Evolutionary conservation across 2,329 filamentous ascomycete genomes (phyloP).

Genomic region (Colletotrichum magnum): DNA sequence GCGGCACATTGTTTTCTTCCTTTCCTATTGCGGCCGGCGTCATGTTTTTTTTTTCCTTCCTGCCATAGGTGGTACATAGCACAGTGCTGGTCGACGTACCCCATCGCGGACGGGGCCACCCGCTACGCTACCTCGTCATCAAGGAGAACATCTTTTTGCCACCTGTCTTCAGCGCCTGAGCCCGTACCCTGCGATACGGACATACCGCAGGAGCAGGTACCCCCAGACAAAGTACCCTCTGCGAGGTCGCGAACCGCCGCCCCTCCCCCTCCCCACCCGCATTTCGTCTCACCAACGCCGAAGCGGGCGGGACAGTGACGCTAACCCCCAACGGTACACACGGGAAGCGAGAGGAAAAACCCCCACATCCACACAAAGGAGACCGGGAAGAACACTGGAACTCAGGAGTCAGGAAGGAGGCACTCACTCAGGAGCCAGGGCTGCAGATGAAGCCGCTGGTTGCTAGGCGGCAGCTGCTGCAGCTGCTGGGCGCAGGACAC

Average conservation of each 20-base stretch:
- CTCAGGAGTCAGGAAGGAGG: no score
- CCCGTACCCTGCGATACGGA: conserved; percentile 7
- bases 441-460: no score
- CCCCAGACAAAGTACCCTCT: no score
- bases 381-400: no score
- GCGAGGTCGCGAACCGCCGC: background rate
- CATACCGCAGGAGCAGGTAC: no score
- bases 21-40: conserved; percentile 35
- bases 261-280: background rate
- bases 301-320: conserved; percentile 7
- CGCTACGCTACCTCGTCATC: conserved; percentile 13
- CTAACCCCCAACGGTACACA: conserved; percentile 3
- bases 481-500: no score
- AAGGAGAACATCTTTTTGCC: background rate
- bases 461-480: no score
- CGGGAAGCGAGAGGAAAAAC: no score
- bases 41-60: background rate
- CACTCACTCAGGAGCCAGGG: no score
- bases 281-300: conserved; percentile 12
- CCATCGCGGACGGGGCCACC: background rate
- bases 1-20: conserved; percentile 36
- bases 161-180: background rate
- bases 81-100: conserved; percentile 14
- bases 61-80: background rate
- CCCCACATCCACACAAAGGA: no score